phyloP scores from a whole-genome alignment of 83 land plant genomes.

The Diphasiastrum complanatum region DNA sequence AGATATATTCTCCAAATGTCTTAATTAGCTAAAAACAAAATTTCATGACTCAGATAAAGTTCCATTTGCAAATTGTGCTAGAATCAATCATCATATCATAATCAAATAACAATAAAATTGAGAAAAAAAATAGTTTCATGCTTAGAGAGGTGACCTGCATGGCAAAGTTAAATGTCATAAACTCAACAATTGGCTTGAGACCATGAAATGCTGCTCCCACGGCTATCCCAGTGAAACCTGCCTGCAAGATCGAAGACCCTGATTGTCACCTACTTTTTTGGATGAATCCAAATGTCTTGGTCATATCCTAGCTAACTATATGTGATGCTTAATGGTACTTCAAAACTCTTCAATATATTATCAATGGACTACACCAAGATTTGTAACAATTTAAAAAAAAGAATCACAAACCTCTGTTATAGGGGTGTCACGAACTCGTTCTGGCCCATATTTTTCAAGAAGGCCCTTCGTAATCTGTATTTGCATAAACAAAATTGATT shows the following conservation, averaged over 20 bases:
- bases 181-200: constrained; percentile 78
- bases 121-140: background rate
- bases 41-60: too few relatives aligned
- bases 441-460: constrained; percentile 90
- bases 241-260: constrained; percentile 36
- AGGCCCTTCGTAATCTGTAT: constrained; percentile 86
- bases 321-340: background rate
- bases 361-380: background rate
- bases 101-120: background rate
- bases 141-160: constrained; percentile 66
- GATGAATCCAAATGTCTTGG: background rate
- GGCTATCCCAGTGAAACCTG: constrained; percentile 93
- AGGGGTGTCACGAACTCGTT: constrained; percentile 89
- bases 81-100: too few relatives aligned
- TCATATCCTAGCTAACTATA: background rate
- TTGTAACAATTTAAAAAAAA: background rate
- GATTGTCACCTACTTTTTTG: background rate
- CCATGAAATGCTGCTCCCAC: constrained; percentile 96
- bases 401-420: constrained; percentile 99
- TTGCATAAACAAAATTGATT: too few relatives aligned
- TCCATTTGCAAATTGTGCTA: too few relatives aligned
- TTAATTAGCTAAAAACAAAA: too few relatives aligned
- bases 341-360: background rate
- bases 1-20: too few relatives aligned
- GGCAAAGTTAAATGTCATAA: constrained; percentile 97